Percentiles rank a stretch among this genome's conserved stretches.
Evolutionary conservation across 345 rosid genomes (phyloP).

Genomic region (Euphorbia peplus): DNA sequence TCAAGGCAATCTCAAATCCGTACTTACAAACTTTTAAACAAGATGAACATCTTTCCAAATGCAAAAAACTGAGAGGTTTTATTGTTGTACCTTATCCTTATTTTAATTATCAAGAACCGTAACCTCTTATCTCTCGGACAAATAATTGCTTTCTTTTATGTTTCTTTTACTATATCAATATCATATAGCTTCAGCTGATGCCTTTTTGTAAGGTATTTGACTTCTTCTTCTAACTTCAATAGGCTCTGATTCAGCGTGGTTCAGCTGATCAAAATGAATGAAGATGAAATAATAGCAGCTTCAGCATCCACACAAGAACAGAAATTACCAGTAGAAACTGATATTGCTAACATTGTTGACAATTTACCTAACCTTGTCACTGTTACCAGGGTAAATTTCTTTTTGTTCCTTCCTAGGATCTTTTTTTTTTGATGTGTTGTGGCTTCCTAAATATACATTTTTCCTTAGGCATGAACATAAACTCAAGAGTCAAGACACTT

Average conservation of each 20-base stretch:
- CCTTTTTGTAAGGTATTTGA: not conserved
- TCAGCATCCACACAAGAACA: constrained; percentile 83
- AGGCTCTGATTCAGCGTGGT: not conserved
- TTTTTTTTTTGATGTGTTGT: not conserved
- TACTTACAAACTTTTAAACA: too few relatives aligned
- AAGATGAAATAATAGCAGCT: constrained; percentile 47
- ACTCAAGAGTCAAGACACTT: too few relatives aligned
- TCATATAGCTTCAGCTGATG: not conserved
- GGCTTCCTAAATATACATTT: not conserved
- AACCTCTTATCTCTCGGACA: too few relatives aligned
- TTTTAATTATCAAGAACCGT: too few relatives aligned
- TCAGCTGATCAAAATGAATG: constrained; percentile 45
- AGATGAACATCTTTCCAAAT: too few relatives aligned
- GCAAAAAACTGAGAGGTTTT: too few relatives aligned
- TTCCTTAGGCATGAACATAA: not conserved
- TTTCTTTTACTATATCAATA: not conserved
- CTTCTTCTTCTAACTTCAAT: not conserved
- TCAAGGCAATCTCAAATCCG: too few relatives aligned
- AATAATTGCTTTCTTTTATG: not conserved
- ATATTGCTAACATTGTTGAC: constrained; percentile 73
- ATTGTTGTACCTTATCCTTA: too few relatives aligned
- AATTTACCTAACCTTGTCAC: constrained; percentile 81
- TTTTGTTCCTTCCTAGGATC: not conserved
- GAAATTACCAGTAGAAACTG: constrained; percentile 73
- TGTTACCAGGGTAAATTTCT: constrained; percentile 68